These are phyloP conservation scores for Arthrobotrys iridis DNA, from an alignment of 2,329 filamentous ascomycete species.

Conservation along the genomic window DNA sequence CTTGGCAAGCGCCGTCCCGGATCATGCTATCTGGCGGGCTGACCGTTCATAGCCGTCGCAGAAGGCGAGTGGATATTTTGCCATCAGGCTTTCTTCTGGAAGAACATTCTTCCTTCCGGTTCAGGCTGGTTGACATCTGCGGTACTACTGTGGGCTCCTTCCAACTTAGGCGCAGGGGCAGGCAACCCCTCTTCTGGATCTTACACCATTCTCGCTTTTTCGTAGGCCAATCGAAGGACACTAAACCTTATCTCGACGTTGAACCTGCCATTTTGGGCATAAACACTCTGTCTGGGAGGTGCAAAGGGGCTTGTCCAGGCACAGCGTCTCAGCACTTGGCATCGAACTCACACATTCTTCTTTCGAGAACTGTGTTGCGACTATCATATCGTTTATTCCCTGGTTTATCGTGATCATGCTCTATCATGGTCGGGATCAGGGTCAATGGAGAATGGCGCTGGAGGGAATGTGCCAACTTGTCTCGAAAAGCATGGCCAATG, in stretches of 20 bases:
- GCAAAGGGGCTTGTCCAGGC: constrained; percentile 29
- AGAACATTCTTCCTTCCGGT: constrained; percentile 37
- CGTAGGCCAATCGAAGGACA: constrained; percentile 11
- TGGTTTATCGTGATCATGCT: constrained; percentile 51
- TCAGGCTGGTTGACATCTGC: constrained; percentile 53
- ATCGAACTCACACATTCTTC: constrained; percentile 46
- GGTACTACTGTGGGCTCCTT: constrained; percentile 37
- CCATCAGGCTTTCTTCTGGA: constrained; percentile 28
- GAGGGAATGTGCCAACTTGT: constrained; percentile 32
- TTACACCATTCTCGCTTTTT: constrained; percentile 14
- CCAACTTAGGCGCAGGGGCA: constrained; percentile 26
- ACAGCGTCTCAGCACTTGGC: constrained; percentile 39
- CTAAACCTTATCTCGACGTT: constrained; percentile 43
- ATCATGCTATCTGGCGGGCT: constrained; percentile 1
- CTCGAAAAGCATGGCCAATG: constrained; percentile 38
- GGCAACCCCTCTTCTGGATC: constrained; percentile 15
- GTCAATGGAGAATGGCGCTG: constrained; percentile 14
- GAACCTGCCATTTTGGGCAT: constrained; percentile 43
- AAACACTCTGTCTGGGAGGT: constrained; percentile 39
- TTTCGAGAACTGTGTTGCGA: constrained; percentile 46
- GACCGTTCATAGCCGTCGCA: constrained; percentile 33
- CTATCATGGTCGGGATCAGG: constrained; percentile 34
- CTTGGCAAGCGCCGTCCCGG: constrained; percentile 16
- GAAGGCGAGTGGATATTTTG: constrained; percentile 14
- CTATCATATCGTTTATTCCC: constrained; percentile 41